Evolutionary conservation across 306 rosid species (phyloP).

Genomic region (Ormosia semicastrata): DNA sequence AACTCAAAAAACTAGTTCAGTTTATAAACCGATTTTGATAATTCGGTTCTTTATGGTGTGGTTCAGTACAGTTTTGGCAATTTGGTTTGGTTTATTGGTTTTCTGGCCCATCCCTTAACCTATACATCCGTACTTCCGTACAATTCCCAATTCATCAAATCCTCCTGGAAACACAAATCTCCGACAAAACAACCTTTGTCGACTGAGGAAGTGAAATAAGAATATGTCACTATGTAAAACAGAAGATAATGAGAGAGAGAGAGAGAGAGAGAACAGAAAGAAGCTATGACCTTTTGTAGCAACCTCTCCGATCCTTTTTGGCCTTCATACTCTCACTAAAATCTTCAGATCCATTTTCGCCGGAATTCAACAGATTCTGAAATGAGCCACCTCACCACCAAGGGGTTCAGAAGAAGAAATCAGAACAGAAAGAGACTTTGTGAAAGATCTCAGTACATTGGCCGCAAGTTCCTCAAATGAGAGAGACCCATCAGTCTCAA

Average conservation of each 20-base stretch:
- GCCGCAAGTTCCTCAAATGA: constrained; percentile 34
- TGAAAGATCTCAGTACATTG: constrained; percentile 40
- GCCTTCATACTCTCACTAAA: constrained; percentile 36
- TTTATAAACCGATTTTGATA: no score
- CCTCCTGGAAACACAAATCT: no score
- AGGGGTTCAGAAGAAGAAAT: not conserved
- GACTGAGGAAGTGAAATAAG: no score
- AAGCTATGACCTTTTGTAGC: constrained; percentile 64
- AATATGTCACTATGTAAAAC: not conserved
- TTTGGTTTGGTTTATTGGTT: no score
- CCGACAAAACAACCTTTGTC: no score
- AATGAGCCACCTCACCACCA: not conserved
- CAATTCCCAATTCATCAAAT: no score
- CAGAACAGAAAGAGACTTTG: constrained; percentile 38
- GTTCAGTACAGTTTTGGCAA: no score
- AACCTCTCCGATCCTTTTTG: constrained; percentile 48
- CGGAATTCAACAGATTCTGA: constrained; percentile 19
- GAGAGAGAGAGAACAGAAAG: not conserved
- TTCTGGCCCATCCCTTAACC: no score
- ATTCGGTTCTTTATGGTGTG: no score
- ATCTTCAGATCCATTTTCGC: constrained; percentile 21
- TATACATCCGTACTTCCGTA: no score
- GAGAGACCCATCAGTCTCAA: not conserved
- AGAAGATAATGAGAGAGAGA: no score
- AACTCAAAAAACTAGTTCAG: no score